These are phyloP conservation scores for Lichtheimia corymbifera DNA, from an alignment of 371 early-diverging fungal species.

Conservation along the genomic window DNA sequence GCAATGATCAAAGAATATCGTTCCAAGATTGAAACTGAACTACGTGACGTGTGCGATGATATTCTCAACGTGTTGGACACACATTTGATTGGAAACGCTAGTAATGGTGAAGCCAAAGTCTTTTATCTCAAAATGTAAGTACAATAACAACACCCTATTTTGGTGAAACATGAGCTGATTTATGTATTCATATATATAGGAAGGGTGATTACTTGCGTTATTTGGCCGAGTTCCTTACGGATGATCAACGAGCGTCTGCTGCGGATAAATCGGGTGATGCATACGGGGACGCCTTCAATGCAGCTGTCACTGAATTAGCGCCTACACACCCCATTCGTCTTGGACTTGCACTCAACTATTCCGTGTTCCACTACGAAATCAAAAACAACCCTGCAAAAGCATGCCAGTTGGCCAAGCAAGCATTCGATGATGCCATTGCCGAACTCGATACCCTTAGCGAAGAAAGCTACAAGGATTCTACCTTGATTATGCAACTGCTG, in stretches of 20 bases:
- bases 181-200: not conserved
- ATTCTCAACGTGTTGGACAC: conserved; percentile 91
- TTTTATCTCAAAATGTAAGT: conserved; percentile 97
- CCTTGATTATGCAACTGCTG: conserved; percentile 99
- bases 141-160: conserved; percentile 22
- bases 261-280: conserved; percentile 90
- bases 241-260: conserved; percentile 84
- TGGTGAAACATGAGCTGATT: too few relatives aligned
- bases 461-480: conserved; percentile 99
- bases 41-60: conserved; percentile 93
- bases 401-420: conserved; percentile 98
- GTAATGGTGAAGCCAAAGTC: conserved; percentile 94
- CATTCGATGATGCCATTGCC: conserved; percentile 99
- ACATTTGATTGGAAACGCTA: conserved; percentile 84
- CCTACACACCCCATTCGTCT: conserved; percentile 99
- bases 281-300: conserved; percentile 94
- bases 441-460: conserved; percentile 98
- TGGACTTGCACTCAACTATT: conserved; percentile 99
- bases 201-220: conserved; percentile 99
- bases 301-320: conserved; percentile 91
- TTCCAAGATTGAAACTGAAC: conserved; percentile 90
- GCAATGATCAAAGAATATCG: conserved; percentile 92
- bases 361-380: conserved; percentile 99
- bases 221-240: conserved; percentile 95
- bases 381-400: conserved; percentile 98